Conservation (phyloP, 1,284 basidiomycete genomes). For the Flammula alnicola region DNA sequence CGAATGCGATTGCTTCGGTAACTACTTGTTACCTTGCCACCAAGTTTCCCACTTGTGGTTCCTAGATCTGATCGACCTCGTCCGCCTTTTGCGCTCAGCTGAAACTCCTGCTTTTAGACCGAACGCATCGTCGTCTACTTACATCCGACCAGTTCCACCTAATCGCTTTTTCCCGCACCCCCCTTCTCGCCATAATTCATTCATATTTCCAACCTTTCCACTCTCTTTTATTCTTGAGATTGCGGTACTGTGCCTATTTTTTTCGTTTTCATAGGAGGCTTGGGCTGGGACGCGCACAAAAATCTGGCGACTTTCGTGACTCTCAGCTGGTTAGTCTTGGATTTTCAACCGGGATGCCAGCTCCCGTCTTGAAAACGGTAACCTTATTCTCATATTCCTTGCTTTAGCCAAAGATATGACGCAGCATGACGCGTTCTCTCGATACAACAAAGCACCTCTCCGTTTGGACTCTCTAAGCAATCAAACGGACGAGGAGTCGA, state of each 20-base stretch:
- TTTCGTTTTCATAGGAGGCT: neutral
- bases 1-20: conserved; percentile 1
- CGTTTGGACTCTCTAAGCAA: conserved; percentile 16
- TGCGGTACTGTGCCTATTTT: too few species aligned
- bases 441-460: conserved; percentile 16
- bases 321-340: too few species aligned
- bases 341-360: too few species aligned
- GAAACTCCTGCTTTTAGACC: conserved; percentile 28
- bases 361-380: conserved; percentile 12
- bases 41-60: conserved; percentile 24
- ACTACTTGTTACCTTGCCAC: conserved; percentile 24
- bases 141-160: conserved; percentile 1
- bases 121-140: conserved; percentile 5
- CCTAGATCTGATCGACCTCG: conserved; percentile 39
- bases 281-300: conserved; percentile 10
- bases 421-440: conserved; percentile 17
- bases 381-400: neutral
- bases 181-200: neutral
- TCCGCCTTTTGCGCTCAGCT: conserved; percentile 14
- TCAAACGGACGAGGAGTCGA: conserved; percentile 15
- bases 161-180: conserved; percentile 2
- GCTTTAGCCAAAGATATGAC: conserved; percentile 27
- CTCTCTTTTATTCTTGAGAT: neutral
- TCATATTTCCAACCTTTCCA: neutral
- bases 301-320: too few species aligned